Percentiles rank a stretch among this genome's conserved stretches.
Evolutionary conservation across 306 rosid species (phyloP).

Genomic region (Alnus glutinosa): DNA sequence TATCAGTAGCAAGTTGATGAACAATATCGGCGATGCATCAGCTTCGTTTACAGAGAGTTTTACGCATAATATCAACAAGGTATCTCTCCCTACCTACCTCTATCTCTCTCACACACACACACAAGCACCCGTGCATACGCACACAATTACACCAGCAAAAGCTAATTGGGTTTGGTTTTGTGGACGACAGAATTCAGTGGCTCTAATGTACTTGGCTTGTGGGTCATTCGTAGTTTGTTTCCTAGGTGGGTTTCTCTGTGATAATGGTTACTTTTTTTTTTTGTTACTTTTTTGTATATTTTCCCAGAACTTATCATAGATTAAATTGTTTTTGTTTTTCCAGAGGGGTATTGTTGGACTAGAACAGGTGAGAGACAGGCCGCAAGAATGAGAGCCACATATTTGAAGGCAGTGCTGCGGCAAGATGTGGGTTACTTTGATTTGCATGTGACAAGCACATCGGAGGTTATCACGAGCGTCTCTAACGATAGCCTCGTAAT

Average conservation of each 20-base stretch:
- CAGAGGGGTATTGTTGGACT: conserved; percentile 97
- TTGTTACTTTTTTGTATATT: not conserved
- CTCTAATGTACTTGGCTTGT: conserved; percentile 64
- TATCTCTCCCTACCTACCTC: conserved; percentile 7
- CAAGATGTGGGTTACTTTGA: conserved; percentile 96
- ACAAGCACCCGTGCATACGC: not conserved
- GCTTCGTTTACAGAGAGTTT: conserved; percentile 7
- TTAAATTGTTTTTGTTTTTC: not conserved
- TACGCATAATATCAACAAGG: conserved; percentile 38
- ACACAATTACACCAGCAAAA: not conserved
- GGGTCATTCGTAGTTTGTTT: conserved; percentile 70
- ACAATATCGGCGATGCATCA: conserved; percentile 42
- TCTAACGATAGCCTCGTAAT: conserved; percentile 80
- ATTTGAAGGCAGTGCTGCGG: conserved; percentile 76
- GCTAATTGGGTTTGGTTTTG: conserved; percentile 21
- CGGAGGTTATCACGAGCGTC: conserved; percentile 84
- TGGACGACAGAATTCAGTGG: conserved; percentile 73
- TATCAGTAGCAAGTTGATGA: conserved; percentile 49
- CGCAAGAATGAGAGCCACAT: conserved; percentile 81
- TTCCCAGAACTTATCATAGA: not conserved
- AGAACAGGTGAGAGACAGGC: conserved; percentile 95
- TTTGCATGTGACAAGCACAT: conserved; percentile 83
- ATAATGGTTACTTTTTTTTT: not conserved
- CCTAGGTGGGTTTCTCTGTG: conserved; percentile 60
- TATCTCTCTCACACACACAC: not conserved